Percentiles rank a stretch among this genome's conserved stretches.
phyloP scores from a whole-genome alignment of 2,329 filamentous ascomycete genomes.

The Sporothrix protearum region DNA sequence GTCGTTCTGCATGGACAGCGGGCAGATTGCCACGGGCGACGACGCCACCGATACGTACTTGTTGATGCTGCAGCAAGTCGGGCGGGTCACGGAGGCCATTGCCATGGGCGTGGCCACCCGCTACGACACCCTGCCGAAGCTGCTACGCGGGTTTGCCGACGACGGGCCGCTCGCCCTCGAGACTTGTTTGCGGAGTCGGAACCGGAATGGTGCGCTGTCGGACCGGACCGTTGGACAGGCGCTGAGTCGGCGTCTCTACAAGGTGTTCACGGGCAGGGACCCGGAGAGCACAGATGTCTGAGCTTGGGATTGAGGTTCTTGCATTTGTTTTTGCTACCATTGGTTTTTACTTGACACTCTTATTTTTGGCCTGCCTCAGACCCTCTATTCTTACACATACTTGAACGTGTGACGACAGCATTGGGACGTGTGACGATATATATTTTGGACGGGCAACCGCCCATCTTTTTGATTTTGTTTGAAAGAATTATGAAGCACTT shows the following conservation, averaged over 20 bases:
- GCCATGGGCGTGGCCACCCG: slow-evolving; percentile 64
- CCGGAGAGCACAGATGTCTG: slow-evolving; percentile 54
- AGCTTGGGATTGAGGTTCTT: slow-evolving; percentile 17
- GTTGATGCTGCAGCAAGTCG: slow-evolving; percentile 73
- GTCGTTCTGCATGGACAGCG: slow-evolving; percentile 74
- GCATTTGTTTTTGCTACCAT: not conserved
- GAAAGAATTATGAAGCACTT: too few species aligned
- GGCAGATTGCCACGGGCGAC: slow-evolving; percentile 69
- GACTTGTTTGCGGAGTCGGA: slow-evolving; percentile 55
- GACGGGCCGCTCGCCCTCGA: slow-evolving; percentile 61
- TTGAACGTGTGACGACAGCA: too few species aligned
- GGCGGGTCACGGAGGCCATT: slow-evolving; percentile 66
- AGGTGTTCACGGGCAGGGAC: slow-evolving; percentile 57
- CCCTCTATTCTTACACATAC: not conserved
- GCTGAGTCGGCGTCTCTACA: slow-evolving; percentile 56
- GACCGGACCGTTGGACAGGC: slow-evolving; percentile 56
- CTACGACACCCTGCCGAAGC: slow-evolving; percentile 54
- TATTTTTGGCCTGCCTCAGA: not conserved
- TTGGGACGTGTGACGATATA: not conserved
- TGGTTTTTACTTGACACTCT: not conserved
- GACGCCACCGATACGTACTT: slow-evolving; percentile 64
- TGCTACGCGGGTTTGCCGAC: slow-evolving; percentile 57
- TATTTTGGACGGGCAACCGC: not conserved
- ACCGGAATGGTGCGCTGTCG: slow-evolving; percentile 54
- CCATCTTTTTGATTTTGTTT: not conserved